These are phyloP conservation scores for Suillus weaverae DNA, from an alignment of 768 basidiomycete genomes.

Conservation along the genomic window DNA sequence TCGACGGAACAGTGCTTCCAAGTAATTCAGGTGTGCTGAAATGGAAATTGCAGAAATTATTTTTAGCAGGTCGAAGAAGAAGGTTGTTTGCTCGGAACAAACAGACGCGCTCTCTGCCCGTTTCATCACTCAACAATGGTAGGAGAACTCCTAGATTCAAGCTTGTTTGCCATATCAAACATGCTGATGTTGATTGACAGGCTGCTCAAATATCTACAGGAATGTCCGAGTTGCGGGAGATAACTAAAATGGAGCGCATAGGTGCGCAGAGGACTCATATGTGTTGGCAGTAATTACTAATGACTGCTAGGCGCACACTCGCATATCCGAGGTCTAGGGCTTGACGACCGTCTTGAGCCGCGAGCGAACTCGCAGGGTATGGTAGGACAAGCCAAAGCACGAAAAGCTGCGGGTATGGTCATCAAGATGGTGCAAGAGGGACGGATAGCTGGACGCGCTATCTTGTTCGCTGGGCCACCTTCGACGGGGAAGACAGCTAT, in stretches of 20 bases:
- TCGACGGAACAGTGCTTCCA: not conserved
- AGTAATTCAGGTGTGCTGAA: constrained; percentile 7
- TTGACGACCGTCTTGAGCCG: constrained; percentile 91
- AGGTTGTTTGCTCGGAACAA: constrained; percentile 34
- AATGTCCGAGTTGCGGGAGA: constrained; percentile 78
- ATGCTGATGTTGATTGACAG: constrained; percentile 28
- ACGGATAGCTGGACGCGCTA: constrained; percentile 91
- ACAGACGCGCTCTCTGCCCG: constrained; percentile 31
- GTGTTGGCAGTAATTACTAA: constrained; percentile 1
- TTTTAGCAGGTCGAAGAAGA: not conserved
- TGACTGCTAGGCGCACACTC: constrained; percentile 73
- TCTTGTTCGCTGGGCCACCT: constrained; percentile 96
- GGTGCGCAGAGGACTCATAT: constrained; percentile 41
- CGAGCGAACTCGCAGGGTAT: constrained; percentile 89
- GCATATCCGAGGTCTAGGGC: constrained; percentile 92
- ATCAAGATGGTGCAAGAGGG: constrained; percentile 98
- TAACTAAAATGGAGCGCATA: constrained; percentile 93
- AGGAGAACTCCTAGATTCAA: constrained; percentile 3
- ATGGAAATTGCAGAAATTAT: constrained; percentile 8
- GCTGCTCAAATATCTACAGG: constrained; percentile 77
- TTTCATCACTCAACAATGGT: constrained; percentile 29
- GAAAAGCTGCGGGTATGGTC: constrained; percentile 97
- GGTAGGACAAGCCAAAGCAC: constrained; percentile 95
- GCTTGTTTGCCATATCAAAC: constrained; percentile 5
- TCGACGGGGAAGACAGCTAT: constrained; percentile 98